Conservation (phyloP, 2,329 filamentous ascomycete genomes). For the Hansfordia pulvinata region DNA sequence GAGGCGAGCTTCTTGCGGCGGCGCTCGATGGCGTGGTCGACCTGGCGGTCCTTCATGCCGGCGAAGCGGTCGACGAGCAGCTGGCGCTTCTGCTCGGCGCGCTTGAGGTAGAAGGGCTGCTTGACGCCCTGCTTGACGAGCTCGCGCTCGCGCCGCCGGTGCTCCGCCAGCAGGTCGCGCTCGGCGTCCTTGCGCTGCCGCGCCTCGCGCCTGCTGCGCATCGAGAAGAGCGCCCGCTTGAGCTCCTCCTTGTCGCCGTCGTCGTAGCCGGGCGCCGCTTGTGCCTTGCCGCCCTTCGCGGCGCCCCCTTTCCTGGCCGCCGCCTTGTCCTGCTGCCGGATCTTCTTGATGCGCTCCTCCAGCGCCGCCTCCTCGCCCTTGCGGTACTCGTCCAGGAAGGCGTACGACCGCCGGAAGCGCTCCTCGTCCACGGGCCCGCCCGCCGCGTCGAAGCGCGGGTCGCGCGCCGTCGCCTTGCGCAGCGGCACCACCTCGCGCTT, state of each 20-base stretch:
- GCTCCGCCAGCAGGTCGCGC: slow-evolving; percentile 55
- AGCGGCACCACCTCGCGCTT: slow-evolving; percentile 57
- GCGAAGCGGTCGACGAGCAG: slow-evolving; percentile 67
- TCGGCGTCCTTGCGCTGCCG: slow-evolving; percentile 56
- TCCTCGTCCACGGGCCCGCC: slow-evolving; percentile 35
- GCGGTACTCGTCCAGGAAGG: slow-evolving; percentile 79
- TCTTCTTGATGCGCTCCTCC: slow-evolving; percentile 50
- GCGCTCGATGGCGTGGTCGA: slow-evolving; percentile 73
- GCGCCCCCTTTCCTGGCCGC: slow-evolving; percentile 38
- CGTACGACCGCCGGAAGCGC: slow-evolving; percentile 59
- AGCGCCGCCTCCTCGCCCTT: slow-evolving; percentile 70
- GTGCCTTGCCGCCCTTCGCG: slow-evolving; percentile 44
- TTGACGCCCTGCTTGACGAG: slow-evolving; percentile 79
- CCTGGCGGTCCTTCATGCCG: slow-evolving; percentile 72
- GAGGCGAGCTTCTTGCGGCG: slow-evolving; percentile 78
- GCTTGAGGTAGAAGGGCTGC: slow-evolving; percentile 87
- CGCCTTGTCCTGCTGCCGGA: slow-evolving; percentile 10
- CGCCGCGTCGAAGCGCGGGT: slow-evolving; percentile 77
- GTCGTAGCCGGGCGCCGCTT: slow-evolving; percentile 33
- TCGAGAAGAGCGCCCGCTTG: slow-evolving; percentile 59
- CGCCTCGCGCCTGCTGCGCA: slow-evolving; percentile 66
- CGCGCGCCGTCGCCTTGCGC: slow-evolving; percentile 50
- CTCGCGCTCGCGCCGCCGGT: slow-evolving; percentile 74
- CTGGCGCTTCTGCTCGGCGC: slow-evolving; percentile 79
- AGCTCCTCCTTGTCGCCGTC: slow-evolving; percentile 47